Evolutionary conservation across 129 eudicot species (phyloP), one percentile per base, ranked within the genome.

Genomic region (Helichrysum umbraculigerum): DNA sequence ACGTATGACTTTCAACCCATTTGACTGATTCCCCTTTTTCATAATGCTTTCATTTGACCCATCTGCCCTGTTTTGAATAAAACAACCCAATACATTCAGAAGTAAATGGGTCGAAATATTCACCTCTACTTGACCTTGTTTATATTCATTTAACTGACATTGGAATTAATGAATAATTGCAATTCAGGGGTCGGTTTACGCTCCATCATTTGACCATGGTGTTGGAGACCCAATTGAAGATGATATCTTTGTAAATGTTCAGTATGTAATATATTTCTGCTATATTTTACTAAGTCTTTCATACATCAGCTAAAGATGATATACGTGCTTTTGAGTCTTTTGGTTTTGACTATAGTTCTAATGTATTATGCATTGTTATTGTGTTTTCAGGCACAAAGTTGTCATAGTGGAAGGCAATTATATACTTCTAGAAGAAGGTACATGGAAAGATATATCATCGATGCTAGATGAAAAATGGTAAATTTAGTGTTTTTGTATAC

Each of bases 171-270:
- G 41, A 34, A 66, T 30, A 60, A 44, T 70, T 81, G 50, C 71
- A 56, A 50, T 66, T 41, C 81, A 94, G 98, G 98, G 98, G 57
- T 87, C 91, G 12, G 97, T 91, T 59, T 94, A 86, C 86, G 97
- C 80, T 75, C 98, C 98, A 68, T 94, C 98, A 4, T 94, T 94
- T 81, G 96, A 91, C 84, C 98, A 94, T 84, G 96, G 97, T 66
- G 93, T 91, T 66, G 98, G 98, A 74, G 98, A 94, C 77, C 97
- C 98, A 30, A 70, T 88, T 67, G 93, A 94, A 91, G 98, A 94
- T 79, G 97, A 87, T 77, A 85, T 94, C 80, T 91, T 85, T 79
- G 83, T 94, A 44, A 86, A 86, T 82, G 85, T 87, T 76, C 89
- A 88, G 98, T 93, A 86, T 76, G 96, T 86, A 42, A 66, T 66